Evolutionary conservation across 371 early-diverging fungal genomes (phyloP), one percentile per base, ranked within the genome.

Genomic region (Actinomortierella ambigua): DNA sequence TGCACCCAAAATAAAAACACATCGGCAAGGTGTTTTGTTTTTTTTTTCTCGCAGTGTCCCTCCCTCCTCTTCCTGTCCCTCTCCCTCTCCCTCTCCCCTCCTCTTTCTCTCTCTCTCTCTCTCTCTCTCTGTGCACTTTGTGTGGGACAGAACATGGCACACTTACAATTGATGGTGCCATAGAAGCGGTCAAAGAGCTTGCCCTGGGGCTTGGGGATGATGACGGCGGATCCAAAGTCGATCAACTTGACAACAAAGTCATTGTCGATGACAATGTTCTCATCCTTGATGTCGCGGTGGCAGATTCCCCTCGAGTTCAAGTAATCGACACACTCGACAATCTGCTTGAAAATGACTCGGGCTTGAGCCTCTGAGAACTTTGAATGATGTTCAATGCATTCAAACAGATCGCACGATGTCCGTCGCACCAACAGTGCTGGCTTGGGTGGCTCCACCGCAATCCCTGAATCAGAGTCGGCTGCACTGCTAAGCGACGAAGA

Each of bases 211-310:
- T 67, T 75, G 40, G 86, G 86, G 17, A 86, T 65, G 28, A 83
- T 61, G n/a, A 84, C 85, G 13, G 92, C 87, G 23, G 89, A 85
- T 13, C 94, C 94, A 82, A 94, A 94, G 64, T 94, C 94, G 55
- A 93, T 90, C 52, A 94, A 63, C 69, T 92, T 92, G 61, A 91
- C 88, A 51, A 79, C 76, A 59, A 84, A 88, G 59, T 85, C 77
- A 50, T 80, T 81, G 64, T 92, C 93, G 57, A 91, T 88, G 22
- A 92, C 84, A 77, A 91, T 87, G 75, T 91, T 92, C 69, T 92
- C 92, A 56, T 89, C 90, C 69, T 89, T 88, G 59, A 88, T 81
- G 57, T 88, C 88, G 40, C 88, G 78, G 57, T 87, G 88, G 59
- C 85, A 85, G 46, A 86, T 71, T 4, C 84, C 82, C 15, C 76